These are phyloP conservation scores for Gnomoniopsis smithogilvyi DNA, from an alignment of 2,329 filamentous ascomycete genomes.

Conservation along the genomic window DNA sequence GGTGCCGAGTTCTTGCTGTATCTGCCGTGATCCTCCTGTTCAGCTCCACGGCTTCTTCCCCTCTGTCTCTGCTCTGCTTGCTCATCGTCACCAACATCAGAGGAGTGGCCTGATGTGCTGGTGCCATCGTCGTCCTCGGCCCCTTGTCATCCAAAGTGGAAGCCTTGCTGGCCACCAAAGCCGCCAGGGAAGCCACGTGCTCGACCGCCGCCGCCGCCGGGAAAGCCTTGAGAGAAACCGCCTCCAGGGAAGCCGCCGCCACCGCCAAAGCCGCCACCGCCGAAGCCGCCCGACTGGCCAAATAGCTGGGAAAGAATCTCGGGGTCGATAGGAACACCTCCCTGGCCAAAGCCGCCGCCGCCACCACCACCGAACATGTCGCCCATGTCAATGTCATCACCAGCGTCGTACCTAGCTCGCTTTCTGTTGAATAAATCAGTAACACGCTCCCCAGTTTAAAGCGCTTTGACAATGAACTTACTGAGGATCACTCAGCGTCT, in stretches of 20 bases:
- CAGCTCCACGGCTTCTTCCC: conserved; percentile 9
- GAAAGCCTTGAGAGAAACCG: conserved; percentile 41
- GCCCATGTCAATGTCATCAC: conserved; percentile 83
- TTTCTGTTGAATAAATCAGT: conserved; percentile 52
- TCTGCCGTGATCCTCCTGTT: conserved; percentile 24
- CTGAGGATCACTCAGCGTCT: conserved; percentile 91
- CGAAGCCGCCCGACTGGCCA: conserved; percentile 60
- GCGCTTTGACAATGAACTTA: conserved; percentile 47
- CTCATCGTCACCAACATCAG: not conserved
- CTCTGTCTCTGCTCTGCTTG: conserved; percentile 16
- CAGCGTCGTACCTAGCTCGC: conserved; percentile 85
- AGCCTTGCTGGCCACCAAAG: conserved; percentile 19
- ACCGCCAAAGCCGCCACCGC: conserved; percentile 46
- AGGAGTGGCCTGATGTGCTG: conserved; percentile 25
- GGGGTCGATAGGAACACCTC: conserved; percentile 63
- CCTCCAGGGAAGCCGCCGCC: conserved; percentile 53
- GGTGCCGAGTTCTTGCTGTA: not conserved
- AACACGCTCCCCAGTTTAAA: not conserved
- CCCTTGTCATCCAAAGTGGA: conserved; percentile 50
- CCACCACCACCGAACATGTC: conserved; percentile 74
- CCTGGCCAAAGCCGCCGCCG: conserved; percentile 55
- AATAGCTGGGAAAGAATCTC: conserved; percentile 84
- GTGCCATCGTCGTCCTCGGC: conserved; percentile 27
- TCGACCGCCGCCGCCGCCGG: conserved; percentile 44
- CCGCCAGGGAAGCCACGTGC: conserved; percentile 34